Evolutionary conservation across 441 rosid genomes (phyloP), one percentile per base, ranked within the genome.

Genomic region (Populus hybrid): DNA sequence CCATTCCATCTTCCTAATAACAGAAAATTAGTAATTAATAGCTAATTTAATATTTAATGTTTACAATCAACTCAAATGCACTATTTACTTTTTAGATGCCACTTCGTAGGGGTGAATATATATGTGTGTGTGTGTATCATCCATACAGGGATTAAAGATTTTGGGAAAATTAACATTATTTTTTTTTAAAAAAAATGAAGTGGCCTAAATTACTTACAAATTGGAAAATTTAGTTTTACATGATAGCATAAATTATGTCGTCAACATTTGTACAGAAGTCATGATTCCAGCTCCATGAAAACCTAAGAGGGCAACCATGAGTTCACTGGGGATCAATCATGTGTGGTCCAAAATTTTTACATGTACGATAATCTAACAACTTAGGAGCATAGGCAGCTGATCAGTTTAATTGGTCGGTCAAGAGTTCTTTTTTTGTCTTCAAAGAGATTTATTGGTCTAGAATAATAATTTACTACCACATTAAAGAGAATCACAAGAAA

Each of bases 1-100:
- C 90, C 32, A 36, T 36, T 20, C 85, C 92, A 70, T 90, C 97
- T 78, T 85, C 95, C 99, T 95, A 77, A 65, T 76, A 11, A 63
- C 4, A 50, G 0, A 12, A n/a, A 21, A 10, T 61, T 12, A 66
- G 0, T 28, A 26, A 35, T 35, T 35, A 35, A 35, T 5, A 35
- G 38, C 38, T 35, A 35, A 35, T 35, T 6, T 35, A 35, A 38
- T 38, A 35, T 35, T 6, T 35, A 35, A 38, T 38, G 0, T 38
- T 50, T 50, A 14, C 7, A 46, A 46, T 46, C 6, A 46, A 46
- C 6, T 46, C 18, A 46, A 46, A 46, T 46, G 57, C 57, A 46
- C 57, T 46, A 46, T 46, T 14, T 46, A 12, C 4, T 46, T 4
- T 46, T 46, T 14, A 46, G 57, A 46, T 46, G 57, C 57, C 20